Evolutionary conservation across 1,284 basidiomycete genomes (phyloP), one percentile per base, ranked within the genome.

Genomic region (Mycena citricolor): DNA sequence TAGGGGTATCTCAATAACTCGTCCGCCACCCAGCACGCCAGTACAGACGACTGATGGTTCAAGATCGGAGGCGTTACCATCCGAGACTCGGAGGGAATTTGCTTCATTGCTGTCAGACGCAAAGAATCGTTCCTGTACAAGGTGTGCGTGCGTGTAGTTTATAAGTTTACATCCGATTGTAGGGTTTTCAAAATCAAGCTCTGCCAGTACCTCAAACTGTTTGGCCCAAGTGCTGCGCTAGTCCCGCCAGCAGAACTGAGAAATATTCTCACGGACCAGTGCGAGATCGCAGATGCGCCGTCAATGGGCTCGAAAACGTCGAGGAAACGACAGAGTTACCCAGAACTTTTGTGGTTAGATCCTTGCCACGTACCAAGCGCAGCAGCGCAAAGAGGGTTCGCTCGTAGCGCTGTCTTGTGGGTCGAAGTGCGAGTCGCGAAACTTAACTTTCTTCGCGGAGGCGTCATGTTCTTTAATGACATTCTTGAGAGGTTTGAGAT

Each of bases 241-340:
- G 90, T 93, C 11, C 79, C 90, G 0, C 90, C 90, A 0, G 89
- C 90, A 1, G 90, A 92, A 56, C 73, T 93, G 2, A 90, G 92
- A 59, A 75, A 76, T 25, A 64, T 90, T 0, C 73, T 93, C 2
- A 63, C 92, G n/a, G 75, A 75, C 79, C 86, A 92, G 55, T 79
- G 83, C 0, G 75, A 83, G 2, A 70, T 90, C 16, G 78, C 77
- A 4, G 89, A 92, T 55, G 74, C 74, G 88, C 80, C 8, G 86
- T 92, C 8, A 82, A 91, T 38, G 85, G 86, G 2, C 65, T 90
- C 2, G 68, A 82, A 4, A 77, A 73, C 47, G 65, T 67, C 2
- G 70, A 71, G 37, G 75, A 86, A 56, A 84, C 79, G 2, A 89
- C 88, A 2, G 89, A 93, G 60, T 69, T 91, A 13, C 90, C 90